phyloP scores from a whole-genome alignment of 139 green algal species.

The Asterochloris sp. region DNA sequence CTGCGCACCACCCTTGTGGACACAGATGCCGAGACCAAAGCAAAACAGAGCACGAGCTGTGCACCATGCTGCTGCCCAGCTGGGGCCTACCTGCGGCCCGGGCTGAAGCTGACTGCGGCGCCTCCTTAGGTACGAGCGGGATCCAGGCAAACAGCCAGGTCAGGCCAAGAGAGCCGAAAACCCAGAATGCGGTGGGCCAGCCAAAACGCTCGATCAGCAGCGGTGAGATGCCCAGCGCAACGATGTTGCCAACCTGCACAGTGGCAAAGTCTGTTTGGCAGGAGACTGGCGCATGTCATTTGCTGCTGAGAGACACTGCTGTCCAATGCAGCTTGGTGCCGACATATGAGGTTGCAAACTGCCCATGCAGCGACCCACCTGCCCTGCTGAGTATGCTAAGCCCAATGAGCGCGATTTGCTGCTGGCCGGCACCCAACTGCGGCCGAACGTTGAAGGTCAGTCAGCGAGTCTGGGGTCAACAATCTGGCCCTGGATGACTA shows the following conservation, averaged over 20 bases:
- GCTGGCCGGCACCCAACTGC: slow-evolving; percentile 40
- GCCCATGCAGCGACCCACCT: slow-evolving; percentile 10
- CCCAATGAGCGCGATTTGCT: slow-evolving; percentile 42
- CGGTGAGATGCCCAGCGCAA: slow-evolving; percentile 49
- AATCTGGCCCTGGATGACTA: no score
- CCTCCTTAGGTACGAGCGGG: slow-evolving; percentile 29
- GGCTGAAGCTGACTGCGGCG: not conserved
- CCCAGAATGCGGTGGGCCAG: slow-evolving; percentile 59
- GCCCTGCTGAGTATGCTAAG: slow-evolving; percentile 47
- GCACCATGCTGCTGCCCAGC: no score
- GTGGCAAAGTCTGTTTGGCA: no score
- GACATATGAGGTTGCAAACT: no score
- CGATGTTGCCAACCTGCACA: slow-evolving; percentile 50
- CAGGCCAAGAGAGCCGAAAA: slow-evolving; percentile 61
- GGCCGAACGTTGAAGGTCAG: not conserved
- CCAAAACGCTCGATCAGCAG: slow-evolving; percentile 50
- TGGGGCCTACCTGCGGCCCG: not conserved
- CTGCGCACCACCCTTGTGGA: no score
- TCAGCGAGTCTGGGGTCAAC: no score
- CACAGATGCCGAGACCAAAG: no score
- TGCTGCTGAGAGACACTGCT: no score
- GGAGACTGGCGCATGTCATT: no score
- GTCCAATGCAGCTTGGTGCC: no score
- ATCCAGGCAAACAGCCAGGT: slow-evolving; percentile 59
- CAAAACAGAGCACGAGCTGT: no score